Conservation (phyloP, 2,329 filamentous ascomycete genomes). For the Cladosporium phlei region DNA sequence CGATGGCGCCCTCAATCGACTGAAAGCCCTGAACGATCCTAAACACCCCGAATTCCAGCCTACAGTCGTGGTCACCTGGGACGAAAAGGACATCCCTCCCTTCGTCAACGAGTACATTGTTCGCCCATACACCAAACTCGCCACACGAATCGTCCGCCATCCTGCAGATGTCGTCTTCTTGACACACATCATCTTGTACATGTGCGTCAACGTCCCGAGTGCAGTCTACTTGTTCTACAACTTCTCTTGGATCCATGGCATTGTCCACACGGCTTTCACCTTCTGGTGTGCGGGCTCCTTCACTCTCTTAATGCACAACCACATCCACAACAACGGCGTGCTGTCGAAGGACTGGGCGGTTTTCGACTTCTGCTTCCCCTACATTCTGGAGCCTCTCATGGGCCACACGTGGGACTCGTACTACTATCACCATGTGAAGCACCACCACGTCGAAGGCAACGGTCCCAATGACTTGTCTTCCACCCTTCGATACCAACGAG, state of each 20-base stretch:
- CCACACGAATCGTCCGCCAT: conserved; percentile 54
- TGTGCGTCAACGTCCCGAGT: conserved; percentile 64
- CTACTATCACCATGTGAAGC: conserved; percentile 81
- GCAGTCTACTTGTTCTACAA: conserved; percentile 59
- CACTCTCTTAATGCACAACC: conserved; percentile 78
- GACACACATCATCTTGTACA: conserved; percentile 69
- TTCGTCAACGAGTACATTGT: conserved; percentile 49
- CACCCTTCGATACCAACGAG: conserved; percentile 71
- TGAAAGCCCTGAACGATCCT: conserved; percentile 49
- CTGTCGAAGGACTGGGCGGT: conserved; percentile 51
- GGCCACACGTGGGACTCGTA: conserved; percentile 84
- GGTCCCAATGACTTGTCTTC: conserved; percentile 71
- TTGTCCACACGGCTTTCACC: conserved; percentile 62
- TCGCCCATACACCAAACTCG: conserved; percentile 56
- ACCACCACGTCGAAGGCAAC: conserved; percentile 78
- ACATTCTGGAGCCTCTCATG: conserved; percentile 69
- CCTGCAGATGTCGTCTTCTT: conserved; percentile 73
- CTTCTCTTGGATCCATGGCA: conserved; percentile 64
- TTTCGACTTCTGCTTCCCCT: conserved; percentile 65
- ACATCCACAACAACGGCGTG: conserved; percentile 68
- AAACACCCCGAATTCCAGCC: conserved; percentile 47
- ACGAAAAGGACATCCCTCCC: conserved; percentile 43
- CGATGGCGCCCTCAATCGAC: conserved; percentile 36
- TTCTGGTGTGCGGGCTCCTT: conserved; percentile 67
- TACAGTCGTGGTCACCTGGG: conserved; percentile 52